Evolutionary conservation across 2,329 filamentous ascomycete species (phyloP).

Genomic region (Botrytis porri): DNA sequence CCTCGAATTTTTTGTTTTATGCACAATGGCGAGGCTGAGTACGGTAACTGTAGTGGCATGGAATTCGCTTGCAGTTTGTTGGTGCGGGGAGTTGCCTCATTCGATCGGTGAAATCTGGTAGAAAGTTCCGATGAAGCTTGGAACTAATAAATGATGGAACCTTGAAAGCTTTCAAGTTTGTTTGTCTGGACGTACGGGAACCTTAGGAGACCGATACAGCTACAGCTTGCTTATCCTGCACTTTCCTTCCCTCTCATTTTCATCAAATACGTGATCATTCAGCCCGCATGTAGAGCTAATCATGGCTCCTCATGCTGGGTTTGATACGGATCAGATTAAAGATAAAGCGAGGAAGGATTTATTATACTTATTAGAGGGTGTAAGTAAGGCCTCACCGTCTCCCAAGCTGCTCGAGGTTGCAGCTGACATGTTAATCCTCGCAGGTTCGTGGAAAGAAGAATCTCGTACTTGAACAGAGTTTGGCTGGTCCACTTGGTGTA

Average conservation of each 20-base stretch:
- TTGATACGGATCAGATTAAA: slow-evolving; percentile 72
- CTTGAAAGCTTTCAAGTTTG: background rate
- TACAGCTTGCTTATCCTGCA: background rate
- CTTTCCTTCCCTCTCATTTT: slow-evolving; percentile 7
- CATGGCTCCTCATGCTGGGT: slow-evolving; percentile 69
- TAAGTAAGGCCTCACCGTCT: slow-evolving; percentile 57
- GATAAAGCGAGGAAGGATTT: slow-evolving; percentile 85
- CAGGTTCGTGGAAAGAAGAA: slow-evolving; percentile 99
- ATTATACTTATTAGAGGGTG: slow-evolving; percentile 86
- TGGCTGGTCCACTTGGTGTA: slow-evolving; percentile 85
- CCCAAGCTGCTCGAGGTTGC: slow-evolving; percentile 25
- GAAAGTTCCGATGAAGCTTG: slow-evolving; percentile 14
- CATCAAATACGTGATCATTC: slow-evolving; percentile 19
- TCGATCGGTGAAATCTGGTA: slow-evolving; percentile 10
- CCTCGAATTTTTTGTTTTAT: slow-evolving; percentile 19
- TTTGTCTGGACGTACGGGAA: slow-evolving; percentile 27
- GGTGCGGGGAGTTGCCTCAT: background rate
- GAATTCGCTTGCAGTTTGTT: slow-evolving; percentile 16
- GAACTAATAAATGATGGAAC: background rate
- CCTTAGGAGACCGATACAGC: slow-evolving; percentile 13
- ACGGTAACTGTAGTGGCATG: background rate
- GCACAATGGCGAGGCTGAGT: slow-evolving; percentile 21
- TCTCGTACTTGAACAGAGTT: slow-evolving; percentile 83
- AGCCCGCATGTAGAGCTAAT: slow-evolving; percentile 50
- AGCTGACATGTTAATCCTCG: slow-evolving; percentile 36